Percentiles rank a stretch among this genome's conserved stretches.
Evolutionary conservation across 441 rosid genomes (phyloP).

Genomic region (Eugenia klotzschiana): DNA sequence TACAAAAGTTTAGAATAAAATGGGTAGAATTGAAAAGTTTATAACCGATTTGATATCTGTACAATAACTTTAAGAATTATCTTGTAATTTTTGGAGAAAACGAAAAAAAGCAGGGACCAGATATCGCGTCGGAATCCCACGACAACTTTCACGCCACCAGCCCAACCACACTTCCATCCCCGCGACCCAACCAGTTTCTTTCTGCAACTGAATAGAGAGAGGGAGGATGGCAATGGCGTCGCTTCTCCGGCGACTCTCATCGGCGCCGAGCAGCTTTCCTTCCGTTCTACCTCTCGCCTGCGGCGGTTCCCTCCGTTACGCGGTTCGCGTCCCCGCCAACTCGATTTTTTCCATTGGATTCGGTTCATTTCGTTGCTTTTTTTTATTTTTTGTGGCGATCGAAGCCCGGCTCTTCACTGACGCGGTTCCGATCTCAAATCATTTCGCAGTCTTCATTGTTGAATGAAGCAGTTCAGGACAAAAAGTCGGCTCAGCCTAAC

Average conservation of each 20-base stretch:
- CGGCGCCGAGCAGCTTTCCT: slow-evolving; percentile 18
- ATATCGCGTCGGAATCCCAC: too few species aligned
- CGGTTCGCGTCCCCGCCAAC: slow-evolving; percentile 13
- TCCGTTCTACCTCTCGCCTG: slow-evolving; percentile 16
- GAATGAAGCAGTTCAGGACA: slow-evolving; percentile 25
- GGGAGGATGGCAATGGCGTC: slow-evolving; percentile 31
- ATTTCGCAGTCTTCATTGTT: slow-evolving; percentile 50
- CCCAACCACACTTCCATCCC: background rate
- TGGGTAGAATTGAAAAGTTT: fast-evolving
- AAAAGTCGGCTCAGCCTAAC: slow-evolving; percentile 43
- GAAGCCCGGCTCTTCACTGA: background rate
- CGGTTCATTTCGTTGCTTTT: background rate
- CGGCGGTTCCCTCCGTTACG: slow-evolving; percentile 26
- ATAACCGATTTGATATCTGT: too few species aligned
- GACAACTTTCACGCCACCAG: background rate
- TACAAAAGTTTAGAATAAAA: background rate
- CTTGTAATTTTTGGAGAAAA: too few species aligned
- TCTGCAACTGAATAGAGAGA: background rate
- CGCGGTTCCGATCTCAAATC: background rate
- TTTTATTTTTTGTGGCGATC: background rate
- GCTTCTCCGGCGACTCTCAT: slow-evolving; percentile 48
- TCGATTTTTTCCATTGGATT: background rate
- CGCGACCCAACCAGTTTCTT: background rate
- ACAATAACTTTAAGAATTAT: too few species aligned
- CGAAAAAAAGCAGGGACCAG: too few species aligned